Base-by-base conservation (phyloP, 345 rosid genomes). In the Citrus mangshanensis region DNA sequence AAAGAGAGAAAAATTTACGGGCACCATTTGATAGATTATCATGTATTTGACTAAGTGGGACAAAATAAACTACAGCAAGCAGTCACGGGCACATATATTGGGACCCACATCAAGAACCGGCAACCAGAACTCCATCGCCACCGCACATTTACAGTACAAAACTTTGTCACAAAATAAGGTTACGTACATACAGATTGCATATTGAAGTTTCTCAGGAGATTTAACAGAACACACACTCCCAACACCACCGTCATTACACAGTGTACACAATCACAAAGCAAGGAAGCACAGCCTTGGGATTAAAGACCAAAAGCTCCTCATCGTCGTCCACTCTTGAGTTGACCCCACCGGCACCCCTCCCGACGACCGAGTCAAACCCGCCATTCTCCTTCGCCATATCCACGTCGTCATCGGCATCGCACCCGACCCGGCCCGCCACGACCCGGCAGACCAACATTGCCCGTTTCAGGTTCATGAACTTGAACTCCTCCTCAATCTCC, bases 221-320 rank as follows among this genome's bases (percentile, higher is more conserved):
- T 18, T 25, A 59, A 59, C 72, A 78, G 78, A 73, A 9, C 16
- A 10, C 49, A 2, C 13, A 1, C 58, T 79, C 12, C 12, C 81
- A 78, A 3, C 14, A 2, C 49, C 76, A 81, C 86, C 54, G 6
- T 5, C 18, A 14, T 77, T 78, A 72, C 70, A 75, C 88, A 3
- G 92, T 84, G 80, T 93, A 96, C 77, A 96, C 98, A 24, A 96
- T 93, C 54, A 91, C 93, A 73, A 94, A 96, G 88, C 98, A 96
- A 78, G 99, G 97, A 83, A 96, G 98, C 86, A 94, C 95, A 67
- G 98, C 98, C 94, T 95, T 91, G 28, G 99, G 99, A 89, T 94
- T 94, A 80, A 93, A 94, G 79, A 96, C 95, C 54, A 91, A 10
- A 25, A 96, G 85, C 87, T 94, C 99, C 74, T 94, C 95, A 24